These are phyloP conservation scores for Leucosporidium creatinivorum DNA, from an alignment of 768 basidiomycete species.

Conservation along the genomic window DNA sequence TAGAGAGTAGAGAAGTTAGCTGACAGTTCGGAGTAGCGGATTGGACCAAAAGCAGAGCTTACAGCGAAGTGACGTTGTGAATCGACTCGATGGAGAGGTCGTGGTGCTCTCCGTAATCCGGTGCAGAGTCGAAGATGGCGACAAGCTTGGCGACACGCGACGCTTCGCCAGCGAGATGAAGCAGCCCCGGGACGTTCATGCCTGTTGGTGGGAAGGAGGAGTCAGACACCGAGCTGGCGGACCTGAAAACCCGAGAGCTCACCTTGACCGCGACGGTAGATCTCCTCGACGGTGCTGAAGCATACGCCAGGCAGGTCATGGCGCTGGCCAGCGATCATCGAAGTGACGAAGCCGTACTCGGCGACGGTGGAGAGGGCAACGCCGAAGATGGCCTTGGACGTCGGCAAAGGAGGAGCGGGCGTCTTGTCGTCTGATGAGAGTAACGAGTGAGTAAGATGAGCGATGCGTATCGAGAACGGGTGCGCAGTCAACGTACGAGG, in stretches of 20 bases:
- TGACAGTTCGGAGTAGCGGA: background rate
- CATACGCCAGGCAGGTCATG: conserved; percentile 33
- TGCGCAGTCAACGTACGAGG: background rate
- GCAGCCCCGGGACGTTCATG: conserved; percentile 46
- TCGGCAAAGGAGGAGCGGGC: background rate
- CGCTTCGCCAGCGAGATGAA: conserved; percentile 47
- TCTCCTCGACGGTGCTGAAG: conserved; percentile 45
- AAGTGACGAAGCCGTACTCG: conserved; percentile 28
- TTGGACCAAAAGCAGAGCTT: no score
- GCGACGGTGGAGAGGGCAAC: conserved; percentile 13
- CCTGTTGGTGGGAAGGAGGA: conserved; percentile 39
- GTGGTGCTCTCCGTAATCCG: conserved; percentile 37
- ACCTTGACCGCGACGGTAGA: conserved; percentile 46
- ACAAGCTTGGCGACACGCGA: conserved; percentile 45
- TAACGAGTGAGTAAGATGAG: background rate
- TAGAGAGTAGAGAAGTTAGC: background rate
- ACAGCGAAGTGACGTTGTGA: conserved; percentile 48
- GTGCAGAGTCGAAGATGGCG: conserved; percentile 43
- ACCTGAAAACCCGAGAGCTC: conserved; percentile 28
- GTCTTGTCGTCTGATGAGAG: no score
- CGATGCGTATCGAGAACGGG: no score
- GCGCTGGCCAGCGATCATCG: conserved; percentile 29
- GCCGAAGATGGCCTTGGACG: conserved; percentile 23
- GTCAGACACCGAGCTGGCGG: background rate
- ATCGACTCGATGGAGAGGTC: conserved; percentile 41